phyloP scores from a whole-genome alignment of 2,329 filamentous ascomycete genomes.

The Ploettnerulaceae sp. region DNA sequence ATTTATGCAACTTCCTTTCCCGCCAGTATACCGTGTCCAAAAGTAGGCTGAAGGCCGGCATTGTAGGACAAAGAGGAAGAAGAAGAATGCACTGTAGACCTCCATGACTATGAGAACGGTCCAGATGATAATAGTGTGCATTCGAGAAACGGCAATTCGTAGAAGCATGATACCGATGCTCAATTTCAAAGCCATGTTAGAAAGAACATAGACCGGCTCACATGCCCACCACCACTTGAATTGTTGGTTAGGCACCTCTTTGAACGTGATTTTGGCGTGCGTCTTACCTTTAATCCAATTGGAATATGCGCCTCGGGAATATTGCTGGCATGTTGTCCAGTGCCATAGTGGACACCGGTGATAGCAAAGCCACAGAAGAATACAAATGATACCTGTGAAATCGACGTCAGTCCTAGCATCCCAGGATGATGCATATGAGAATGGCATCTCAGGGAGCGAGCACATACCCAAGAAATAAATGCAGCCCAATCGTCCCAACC shows the following conservation, averaged over 20 bases:
- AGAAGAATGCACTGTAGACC: constrained; percentile 35
- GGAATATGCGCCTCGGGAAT: constrained; percentile 25
- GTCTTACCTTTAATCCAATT: too few relatives aligned
- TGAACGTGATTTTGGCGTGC: too few relatives aligned
- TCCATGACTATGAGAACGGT: constrained; percentile 32
- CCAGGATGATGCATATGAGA: too few relatives aligned
- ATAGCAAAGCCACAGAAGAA: constrained; percentile 26
- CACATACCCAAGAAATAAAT: constrained; percentile 24
- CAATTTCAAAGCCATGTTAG: constrained; percentile 38
- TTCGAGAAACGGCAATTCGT: constrained; percentile 33
- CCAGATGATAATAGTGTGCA: constrained; percentile 36
- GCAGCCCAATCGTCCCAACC: constrained; percentile 27
- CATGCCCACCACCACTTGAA: constrained; percentile 38
- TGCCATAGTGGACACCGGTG: constrained; percentile 27
- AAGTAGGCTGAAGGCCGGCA: constrained; percentile 38
- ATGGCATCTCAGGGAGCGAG: too few relatives aligned
- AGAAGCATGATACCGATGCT: constrained; percentile 39
- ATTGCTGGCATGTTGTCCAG: constrained; percentile 25
- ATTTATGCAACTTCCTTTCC: constrained; percentile 34
- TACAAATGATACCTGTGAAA: constrained; percentile 23
- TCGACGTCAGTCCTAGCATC: too few relatives aligned
- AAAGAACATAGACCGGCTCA: constrained; percentile 38
- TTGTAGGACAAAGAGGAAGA: constrained; percentile 38
- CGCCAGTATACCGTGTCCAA: constrained; percentile 36
- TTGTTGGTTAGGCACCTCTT: too few relatives aligned